These are phyloP conservation scores for Penicillium sclerotigenum DNA, from an alignment of 2,329 filamentous ascomycete species.

Conservation along the genomic window DNA sequence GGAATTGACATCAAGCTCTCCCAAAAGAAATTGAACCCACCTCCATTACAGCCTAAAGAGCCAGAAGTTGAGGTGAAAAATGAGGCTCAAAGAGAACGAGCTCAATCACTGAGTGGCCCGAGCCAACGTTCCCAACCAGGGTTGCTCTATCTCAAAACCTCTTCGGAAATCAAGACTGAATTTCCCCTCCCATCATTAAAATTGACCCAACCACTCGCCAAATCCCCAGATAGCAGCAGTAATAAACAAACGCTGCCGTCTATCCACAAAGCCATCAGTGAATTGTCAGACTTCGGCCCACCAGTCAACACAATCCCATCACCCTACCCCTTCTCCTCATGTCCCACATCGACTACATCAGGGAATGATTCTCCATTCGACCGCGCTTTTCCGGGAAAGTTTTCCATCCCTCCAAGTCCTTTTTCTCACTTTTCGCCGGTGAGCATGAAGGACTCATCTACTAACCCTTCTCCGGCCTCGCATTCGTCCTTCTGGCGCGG, in stretches of 20 bases:
- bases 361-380: slow-evolving; percentile 31
- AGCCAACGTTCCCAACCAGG: slow-evolving; percentile 11
- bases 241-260: slow-evolving; percentile 41
- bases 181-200: slow-evolving; percentile 42
- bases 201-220: slow-evolving; percentile 37
- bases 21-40: not conserved
- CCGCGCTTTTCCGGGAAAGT: slow-evolving; percentile 31
- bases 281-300: slow-evolving; percentile 28
- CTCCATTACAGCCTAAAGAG: not conserved
- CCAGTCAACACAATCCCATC: slow-evolving; percentile 23
- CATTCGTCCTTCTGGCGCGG: slow-evolving; percentile 30
- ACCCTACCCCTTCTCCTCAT: slow-evolving; percentile 26
- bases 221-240: slow-evolving; percentile 32
- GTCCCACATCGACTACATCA: slow-evolving; percentile 26
- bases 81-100: not conserved
- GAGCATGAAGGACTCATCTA: slow-evolving; percentile 37
- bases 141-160: slow-evolving; percentile 22
- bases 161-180: slow-evolving; percentile 28
- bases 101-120: slow-evolving; percentile 5
- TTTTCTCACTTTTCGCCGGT: slow-evolving; percentile 40
- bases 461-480: slow-evolving; percentile 36
- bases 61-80: not conserved
- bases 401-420: slow-evolving; percentile 34
- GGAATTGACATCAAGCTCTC: not conserved
- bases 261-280: slow-evolving; percentile 38